These are phyloP conservation scores for Physocladia obscura DNA, from an alignment of 192 early-diverging fungal genomes.

Conservation along the genomic window DNA sequence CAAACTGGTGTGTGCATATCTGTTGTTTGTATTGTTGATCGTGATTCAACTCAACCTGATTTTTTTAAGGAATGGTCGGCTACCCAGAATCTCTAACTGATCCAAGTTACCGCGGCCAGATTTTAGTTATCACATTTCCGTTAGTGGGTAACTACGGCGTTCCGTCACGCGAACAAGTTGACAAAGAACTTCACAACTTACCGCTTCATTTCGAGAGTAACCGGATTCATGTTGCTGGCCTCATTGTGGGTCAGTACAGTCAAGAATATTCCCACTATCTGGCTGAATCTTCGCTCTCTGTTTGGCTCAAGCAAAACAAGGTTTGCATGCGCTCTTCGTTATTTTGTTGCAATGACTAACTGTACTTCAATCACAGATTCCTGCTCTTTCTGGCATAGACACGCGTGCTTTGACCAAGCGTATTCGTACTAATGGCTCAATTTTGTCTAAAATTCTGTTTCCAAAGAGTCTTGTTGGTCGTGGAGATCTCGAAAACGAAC, in stretches of 20 bases:
- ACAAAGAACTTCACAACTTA: slow-evolving; percentile 80
- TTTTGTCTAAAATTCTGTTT: slow-evolving; percentile 91
- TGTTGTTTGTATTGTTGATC: too few relatives aligned
- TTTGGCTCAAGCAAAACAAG: slow-evolving; percentile 90
- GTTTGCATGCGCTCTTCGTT: slow-evolving; percentile 14
- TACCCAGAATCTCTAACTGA: slow-evolving; percentile 99
- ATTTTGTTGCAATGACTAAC: background rate
- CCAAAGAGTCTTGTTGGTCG: slow-evolving; percentile 52
- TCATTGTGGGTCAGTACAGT: slow-evolving; percentile 90
- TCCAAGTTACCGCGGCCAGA: slow-evolving; percentile 97
- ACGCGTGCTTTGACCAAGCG: slow-evolving; percentile 96
- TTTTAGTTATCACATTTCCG: slow-evolving; percentile 96
- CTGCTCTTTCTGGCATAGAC: slow-evolving; percentile 93
- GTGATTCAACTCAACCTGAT: background rate
- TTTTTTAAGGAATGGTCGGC: slow-evolving; percentile 81
- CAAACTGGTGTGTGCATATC: slow-evolving; percentile 85
- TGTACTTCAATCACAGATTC: slow-evolving; percentile 44
- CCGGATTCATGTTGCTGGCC: slow-evolving; percentile 89
- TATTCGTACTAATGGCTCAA: slow-evolving; percentile 83
- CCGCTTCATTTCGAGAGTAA: slow-evolving; percentile 94
- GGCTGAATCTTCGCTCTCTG: slow-evolving; percentile 76
- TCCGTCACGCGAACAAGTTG: slow-evolving; percentile 81
- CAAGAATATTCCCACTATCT: slow-evolving; percentile 92
- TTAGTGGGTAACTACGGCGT: slow-evolving; percentile 98
- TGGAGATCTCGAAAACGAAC: slow-evolving; percentile 3